Base-by-base conservation (phyloP, 2,329 filamentous ascomycete genomes). In the Ceratocystis papillata region DNA sequence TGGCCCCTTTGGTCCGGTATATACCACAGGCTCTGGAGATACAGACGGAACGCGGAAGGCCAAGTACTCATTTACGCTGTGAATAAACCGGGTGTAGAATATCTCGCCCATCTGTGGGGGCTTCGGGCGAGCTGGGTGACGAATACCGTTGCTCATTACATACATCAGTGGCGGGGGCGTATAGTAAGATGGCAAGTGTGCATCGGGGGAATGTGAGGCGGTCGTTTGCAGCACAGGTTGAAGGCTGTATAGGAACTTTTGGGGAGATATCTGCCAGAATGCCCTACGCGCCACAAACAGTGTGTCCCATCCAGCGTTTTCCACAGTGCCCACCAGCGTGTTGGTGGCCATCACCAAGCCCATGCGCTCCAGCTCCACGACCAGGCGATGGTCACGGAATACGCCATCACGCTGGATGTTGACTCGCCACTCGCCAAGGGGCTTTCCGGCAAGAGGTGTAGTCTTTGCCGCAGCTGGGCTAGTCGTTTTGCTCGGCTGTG, bases 321-420 rank as follows among this genome's bases (percentile, higher is more conserved):
- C 79, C 60, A 84, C 83, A 63, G 87, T 82, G 55, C 83, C 74
- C 1, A 94, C 88, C 0, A 83, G 82, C 0, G 89, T 90, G 71
- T 95, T 87, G 65, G 89, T 82, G 28, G 83, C 88, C 0, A 87
- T 80, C 63, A 96, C 85, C 64, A 97, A 76, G 0, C 92, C 91
- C 91, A 96, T 96, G 65, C 91, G 84, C 78, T 96, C 93, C 57
- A 96, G 83, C 78, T 96, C 96, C 28, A 89, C 89, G 55, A 96
- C 82, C 69, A 96, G 78, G 70, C 94, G 90, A 67, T 85, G 85
- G 48, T 89, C 87, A 70, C 90, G 86, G 74, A 97, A 84, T 48
- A 96, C 87, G n/a, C 93, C 93, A 71, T 96, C 90, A 8, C 87
- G 80, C 74, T 86, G 89, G 74, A 97, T 87, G 71, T 86, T 86